A percentile compares a stretch with the other conserved stretches of the same genome.
Evolutionary conservation across 177 flowering plant species (phyloP).

Genomic region (Vitis hybrid): DNA sequence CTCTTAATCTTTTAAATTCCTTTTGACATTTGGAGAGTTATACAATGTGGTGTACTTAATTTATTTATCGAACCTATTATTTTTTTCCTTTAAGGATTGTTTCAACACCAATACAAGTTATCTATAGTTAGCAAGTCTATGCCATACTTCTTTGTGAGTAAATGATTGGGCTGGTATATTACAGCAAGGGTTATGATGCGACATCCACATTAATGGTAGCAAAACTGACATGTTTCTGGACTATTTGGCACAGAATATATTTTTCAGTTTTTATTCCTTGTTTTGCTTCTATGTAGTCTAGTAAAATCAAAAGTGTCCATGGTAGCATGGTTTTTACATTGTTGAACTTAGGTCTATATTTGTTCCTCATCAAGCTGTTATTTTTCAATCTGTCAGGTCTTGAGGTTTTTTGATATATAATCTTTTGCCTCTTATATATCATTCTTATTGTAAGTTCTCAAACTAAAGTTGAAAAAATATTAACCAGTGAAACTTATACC

Average conservation of each 20-base stretch:
- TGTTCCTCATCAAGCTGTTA: neutral
- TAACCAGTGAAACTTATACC: neutral
- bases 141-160: neutral
- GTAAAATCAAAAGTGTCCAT: too few relatives aligned
- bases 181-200: neutral
- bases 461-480: neutral
- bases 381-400: neutral
- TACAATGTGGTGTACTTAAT: neutral
- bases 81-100: neutral
- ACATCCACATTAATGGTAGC: neutral
- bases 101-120: neutral
- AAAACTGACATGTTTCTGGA: neutral
- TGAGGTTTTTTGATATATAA: neutral
- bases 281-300: too few relatives aligned
- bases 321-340: neutral
- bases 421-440: neutral
- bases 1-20: constrained; percentile 1
- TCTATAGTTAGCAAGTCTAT: neutral
- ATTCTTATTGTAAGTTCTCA: neutral
- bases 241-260: neutral
- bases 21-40: neutral
- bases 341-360: neutral
- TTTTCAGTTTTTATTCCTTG: neutral
- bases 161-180: too few relatives aligned
- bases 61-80: neutral